phyloP scores from a whole-genome alignment of 2,329 filamentous ascomycete genomes.

The Diaporthe aspalathi region DNA sequence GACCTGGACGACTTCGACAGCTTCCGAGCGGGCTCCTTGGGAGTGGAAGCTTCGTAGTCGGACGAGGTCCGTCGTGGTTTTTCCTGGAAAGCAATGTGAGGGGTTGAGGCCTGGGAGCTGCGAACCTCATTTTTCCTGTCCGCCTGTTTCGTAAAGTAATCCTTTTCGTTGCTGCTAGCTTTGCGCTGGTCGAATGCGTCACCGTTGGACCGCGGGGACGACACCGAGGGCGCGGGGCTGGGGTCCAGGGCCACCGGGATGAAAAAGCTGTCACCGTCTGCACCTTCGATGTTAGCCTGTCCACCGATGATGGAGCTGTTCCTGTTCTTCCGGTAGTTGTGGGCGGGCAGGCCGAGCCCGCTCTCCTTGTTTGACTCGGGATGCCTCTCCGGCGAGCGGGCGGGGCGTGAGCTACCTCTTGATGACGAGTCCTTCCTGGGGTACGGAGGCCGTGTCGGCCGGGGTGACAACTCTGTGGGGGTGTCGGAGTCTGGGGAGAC shows the following conservation, averaged over 20 bases:
- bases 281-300: conserved; percentile 52
- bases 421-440: conserved; percentile 66
- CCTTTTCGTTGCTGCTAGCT: conserved; percentile 63
- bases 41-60: conserved; percentile 66
- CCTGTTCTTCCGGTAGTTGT: conserved; percentile 81
- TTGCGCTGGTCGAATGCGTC: conserved; percentile 61
- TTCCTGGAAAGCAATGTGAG: conserved; percentile 94
- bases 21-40: conserved; percentile 61
- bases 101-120: conserved; percentile 68
- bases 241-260: conserved; percentile 82
- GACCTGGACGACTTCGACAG: conserved; percentile 58
- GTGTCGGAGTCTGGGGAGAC: conserved; percentile 72
- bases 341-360: conserved; percentile 77
- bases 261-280: conserved; percentile 76
- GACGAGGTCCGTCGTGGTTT: conserved; percentile 76
- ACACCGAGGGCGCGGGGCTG: conserved; percentile 64
- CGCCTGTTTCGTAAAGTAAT: conserved; percentile 67
- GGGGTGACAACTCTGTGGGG: conserved; percentile 76
- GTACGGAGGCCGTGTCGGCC: conserved; percentile 63
- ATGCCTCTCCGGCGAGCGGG: conserved; percentile 65
- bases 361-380: conserved; percentile 61
- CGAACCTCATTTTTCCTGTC: conserved; percentile 58
- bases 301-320: conserved; percentile 73
- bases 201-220: conserved; percentile 65
- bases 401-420: conserved; percentile 63